Conservation (phyloP, 108 stramenopile species). For the Nannochloropsis gaditana region DNA sequence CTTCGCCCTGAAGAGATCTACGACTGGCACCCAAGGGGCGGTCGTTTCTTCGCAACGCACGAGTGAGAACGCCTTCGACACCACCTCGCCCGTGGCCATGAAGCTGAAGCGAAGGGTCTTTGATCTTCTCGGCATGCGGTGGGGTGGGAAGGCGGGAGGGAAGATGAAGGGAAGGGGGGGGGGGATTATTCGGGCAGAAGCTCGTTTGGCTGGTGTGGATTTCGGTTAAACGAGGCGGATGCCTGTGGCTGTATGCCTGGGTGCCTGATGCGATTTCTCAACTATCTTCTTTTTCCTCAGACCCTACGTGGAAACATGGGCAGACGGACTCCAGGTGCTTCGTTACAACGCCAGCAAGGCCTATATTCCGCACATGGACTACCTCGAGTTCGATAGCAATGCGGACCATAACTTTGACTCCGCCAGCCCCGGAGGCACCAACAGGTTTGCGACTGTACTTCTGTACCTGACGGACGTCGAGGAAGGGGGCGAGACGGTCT, state of each 20-base stretch:
- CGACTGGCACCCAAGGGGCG: constrained; percentile 18
- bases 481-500: constrained; percentile 84
- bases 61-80: constrained; percentile 24
- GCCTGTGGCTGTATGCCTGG: too few species aligned
- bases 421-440: constrained; percentile 63
- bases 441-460: constrained; percentile 86
- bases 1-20: constrained; percentile 23
- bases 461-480: constrained; percentile 82
- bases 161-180: neutral
- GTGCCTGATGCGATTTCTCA: too few species aligned
- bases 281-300: neutral
- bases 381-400: constrained; percentile 52
- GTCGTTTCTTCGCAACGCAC: neutral
- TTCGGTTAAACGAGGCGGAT: too few species aligned
- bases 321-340: constrained; percentile 80
- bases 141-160: constrained; percentile 32
- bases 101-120: constrained; percentile 19
- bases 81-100: constrained; percentile 21
- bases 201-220: too few species aligned
- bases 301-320: constrained; percentile 63
- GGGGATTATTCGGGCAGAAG: too few species aligned
- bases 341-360: constrained; percentile 83
- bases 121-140: constrained; percentile 54
- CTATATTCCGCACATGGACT: constrained; percentile 83
- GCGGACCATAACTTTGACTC: constrained; percentile 53